Base-by-base conservation (phyloP, 2,329 filamentous ascomycete species). In the Alternaria gaisen region DNA sequence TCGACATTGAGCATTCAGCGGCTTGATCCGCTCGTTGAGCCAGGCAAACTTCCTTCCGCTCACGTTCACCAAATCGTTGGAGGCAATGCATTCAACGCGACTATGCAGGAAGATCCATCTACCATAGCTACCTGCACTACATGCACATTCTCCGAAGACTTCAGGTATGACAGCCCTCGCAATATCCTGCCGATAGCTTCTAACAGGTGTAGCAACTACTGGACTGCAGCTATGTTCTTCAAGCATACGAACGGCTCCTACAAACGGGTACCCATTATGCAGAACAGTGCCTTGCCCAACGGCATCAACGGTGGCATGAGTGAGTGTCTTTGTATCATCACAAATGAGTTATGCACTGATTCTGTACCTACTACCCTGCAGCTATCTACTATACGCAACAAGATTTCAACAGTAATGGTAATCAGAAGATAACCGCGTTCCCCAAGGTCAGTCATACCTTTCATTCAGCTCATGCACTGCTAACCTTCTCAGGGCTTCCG, bases 261-360 rank as follows among this genome's bases (percentile, higher is more conserved):
- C 56, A 71, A 75, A 40, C 60, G 65, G 1, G 72, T 74, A 3
- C 68, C 71, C 2, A 67, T 69, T 51, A 61, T 48, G 58, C 60
- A 67, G 5, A 65, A 74, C 46, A 64, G 14, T 4, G 56, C 56
- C 9, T 30, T 58, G 56, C 50, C 58, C 2, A 62, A 60, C 4
- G 55, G 63, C 11, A 72, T 75, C 51, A 72, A 73, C n/a, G 72
- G 73, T n/a, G 73, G 72, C 5, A 73, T 76, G 73, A 75, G 46
- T 50, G 14, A 50, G 46, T 38, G 3, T 5, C 22, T 11, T 4
- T 20, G 1, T 26, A 50, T n/a, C 6, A n/a, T 1, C 22, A 12
- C 5, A 36, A 2, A 12, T 12, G 50, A 28, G 22, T n/a, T n/a
- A 42, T 12, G 28, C 11, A 32, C 36, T 53, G 1, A 53, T 1